These are phyloP conservation scores for Hansenula sp. DNA, from an alignment of 1,139 yeast genomes.

Conservation along the genomic window DNA sequence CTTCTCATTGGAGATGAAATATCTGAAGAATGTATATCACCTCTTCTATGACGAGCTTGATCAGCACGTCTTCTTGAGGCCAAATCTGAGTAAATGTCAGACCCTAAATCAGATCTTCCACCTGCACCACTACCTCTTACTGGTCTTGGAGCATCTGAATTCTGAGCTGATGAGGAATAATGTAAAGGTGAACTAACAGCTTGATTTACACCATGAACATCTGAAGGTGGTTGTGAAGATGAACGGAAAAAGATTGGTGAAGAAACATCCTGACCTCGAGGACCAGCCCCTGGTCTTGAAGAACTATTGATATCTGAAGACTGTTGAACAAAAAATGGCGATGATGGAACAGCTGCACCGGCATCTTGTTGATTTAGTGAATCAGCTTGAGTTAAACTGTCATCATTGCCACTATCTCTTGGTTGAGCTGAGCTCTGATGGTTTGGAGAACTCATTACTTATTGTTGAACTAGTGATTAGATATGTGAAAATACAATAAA, in stretches of 20 bases:
- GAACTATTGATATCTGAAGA: conserved; percentile 28
- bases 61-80: conserved; percentile 26
- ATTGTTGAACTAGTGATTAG: neutral
- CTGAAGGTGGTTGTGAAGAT: conserved; percentile 25
- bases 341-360: conserved; percentile 46
- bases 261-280: conserved; percentile 21
- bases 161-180: conserved; percentile 39
- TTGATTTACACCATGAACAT: conserved; percentile 13
- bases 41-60: conserved; percentile 37
- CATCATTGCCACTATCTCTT: conserved; percentile 1
- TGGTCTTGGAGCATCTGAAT: conserved; percentile 20
- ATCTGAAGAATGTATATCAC: conserved; percentile 56
- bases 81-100: conserved; percentile 31
- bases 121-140: neutral
- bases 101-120: conserved; percentile 21
- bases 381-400: conserved; percentile 17
- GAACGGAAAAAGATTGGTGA: conserved; percentile 34
- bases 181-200: conserved; percentile 38
- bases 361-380: conserved; percentile 21
- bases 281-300: conserved; percentile 10
- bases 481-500: neutral
- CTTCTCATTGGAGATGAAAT: conserved; percentile 46
- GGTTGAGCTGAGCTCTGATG: neutral
- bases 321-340: conserved; percentile 62
- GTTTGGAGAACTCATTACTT: conserved; percentile 2